Evolutionary conservation across 2,329 filamentous ascomycete species (phyloP), one percentile per base, ranked within the genome.

Genomic region (Monosporascus cannonballus): DNA sequence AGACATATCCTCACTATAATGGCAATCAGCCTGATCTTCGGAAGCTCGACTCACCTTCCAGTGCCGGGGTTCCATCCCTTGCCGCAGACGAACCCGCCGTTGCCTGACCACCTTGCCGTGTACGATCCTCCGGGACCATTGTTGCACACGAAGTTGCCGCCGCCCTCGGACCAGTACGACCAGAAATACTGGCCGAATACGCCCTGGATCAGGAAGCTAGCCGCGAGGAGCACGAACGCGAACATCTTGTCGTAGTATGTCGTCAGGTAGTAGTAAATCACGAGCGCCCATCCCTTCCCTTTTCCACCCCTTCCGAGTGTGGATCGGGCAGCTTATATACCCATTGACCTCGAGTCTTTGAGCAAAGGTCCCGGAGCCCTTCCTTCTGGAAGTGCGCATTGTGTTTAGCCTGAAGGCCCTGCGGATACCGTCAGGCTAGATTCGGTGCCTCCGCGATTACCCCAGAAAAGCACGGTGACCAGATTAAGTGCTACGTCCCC

Each of bases 51-150:
- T 55, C 68, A 81, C 78, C 76, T 71, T 14, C 69, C 68, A 50
- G 69, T 73, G 46, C 79, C 80, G 15, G 77, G 72, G 52, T 71
- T 74, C 80, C 81, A 84, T 20, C 81, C 81, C 62, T 83, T 83
- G 30, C 80, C 81, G 56, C 72, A 78, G 18, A 82, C 79, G 47
- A 82, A 80, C 61, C 81, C 78, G 38, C 77, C 78, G 38, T 60
- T 64, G 56, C 72, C 70, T 47, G 60, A 68, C 76, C 76, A 79
- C 44, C 60, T 67, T 1, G 73, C 71, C 3, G 61, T 68, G 66
- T 77, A 79, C 24, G 64, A 60, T 3, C 73, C 74, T 2, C 64
- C 67, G 11, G 55, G 55, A 18, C 71, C 70, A 53, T 77, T 76
- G 49, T 56, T 69, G 59, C 75, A 77, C 37, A 58, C 65, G 45